Base-by-base conservation (phyloP, 1,139 yeast genomes). In the Blastobotrys elegans region DNA sequence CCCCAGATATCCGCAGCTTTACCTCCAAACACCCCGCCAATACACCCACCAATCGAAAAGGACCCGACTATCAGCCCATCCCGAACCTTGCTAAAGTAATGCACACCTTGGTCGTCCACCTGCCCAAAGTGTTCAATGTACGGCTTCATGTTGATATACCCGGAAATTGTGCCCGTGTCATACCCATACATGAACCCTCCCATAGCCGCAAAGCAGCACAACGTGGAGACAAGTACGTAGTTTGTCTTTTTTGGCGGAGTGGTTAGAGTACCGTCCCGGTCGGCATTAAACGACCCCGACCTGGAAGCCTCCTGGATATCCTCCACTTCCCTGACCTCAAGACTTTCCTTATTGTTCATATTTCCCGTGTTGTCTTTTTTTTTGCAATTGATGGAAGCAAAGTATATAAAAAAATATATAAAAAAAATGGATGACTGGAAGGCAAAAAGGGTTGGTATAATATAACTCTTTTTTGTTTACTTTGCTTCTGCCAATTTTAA, bases 101-200 rank as follows among this genome's bases (percentile, higher is more conserved):
- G 53, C 6, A 10, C 6, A 3, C 38, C 32, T 10, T 35, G 49
- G n/a, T 62, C 60, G 21, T 50, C 48, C 13, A 26, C 10, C 26
- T 20, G 56, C 20, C 80, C 80, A 56, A 82, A 84, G 54, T 77
- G 70, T 30, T 64, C 60, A 44, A 67, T 69, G 63, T 81, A 87
- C 56, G 79, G 81, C 3, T 76, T 67, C 86, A 82, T 82, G 58
- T 80, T 81, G 62, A 84, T 75, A 58, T 84, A 80, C 60, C 94
- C 94, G 32, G 78, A 71, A 53, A 77, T 77, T 47, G 79, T 76
- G 59, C 82, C 82, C 3, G 81, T 76, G 58, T 77, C 82, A 61
- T 75, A 77, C 54, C 82, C 82, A 57, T 67, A 77, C 50, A 77
- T 69, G 30, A 58, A 57, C 13, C 61, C 61, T 22, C 61, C 61